phyloP scores from a whole-genome alignment of 177 flowering plant genomes.

The Vitis hybrid region DNA sequence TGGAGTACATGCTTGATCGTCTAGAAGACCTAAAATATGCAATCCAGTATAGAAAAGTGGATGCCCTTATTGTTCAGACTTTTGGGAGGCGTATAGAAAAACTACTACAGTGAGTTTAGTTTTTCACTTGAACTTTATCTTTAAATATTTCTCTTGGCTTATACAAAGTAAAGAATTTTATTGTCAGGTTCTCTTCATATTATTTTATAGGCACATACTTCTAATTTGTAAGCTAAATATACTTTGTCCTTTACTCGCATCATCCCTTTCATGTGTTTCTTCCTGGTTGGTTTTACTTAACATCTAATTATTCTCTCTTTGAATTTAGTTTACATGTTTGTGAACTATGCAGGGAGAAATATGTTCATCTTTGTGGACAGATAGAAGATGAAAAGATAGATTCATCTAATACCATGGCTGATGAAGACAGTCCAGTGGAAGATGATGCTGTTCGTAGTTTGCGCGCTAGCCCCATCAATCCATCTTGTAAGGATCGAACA shows the following conservation, averaged over 20 bases:
- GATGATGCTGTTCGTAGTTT: constrained; percentile 72
- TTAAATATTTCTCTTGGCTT: neutral
- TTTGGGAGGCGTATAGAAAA: constrained; percentile 98
- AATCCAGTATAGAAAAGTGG: constrained; percentile 84
- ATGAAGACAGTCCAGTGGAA: constrained; percentile 74
- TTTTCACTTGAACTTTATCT: neutral
- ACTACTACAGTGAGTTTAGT: constrained; percentile 77
- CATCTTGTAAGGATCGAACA: constrained; percentile 76
- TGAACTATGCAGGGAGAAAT: constrained; percentile 75
- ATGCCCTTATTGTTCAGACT: constrained; percentile 94
- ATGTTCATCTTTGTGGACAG: constrained; percentile 78
- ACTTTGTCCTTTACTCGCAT: neutral
- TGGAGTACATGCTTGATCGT: constrained; percentile 72
- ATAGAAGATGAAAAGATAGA: constrained; percentile 81
- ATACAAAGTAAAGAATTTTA: neutral
- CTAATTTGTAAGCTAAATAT: neutral
- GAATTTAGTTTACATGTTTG: constrained; percentile 7
- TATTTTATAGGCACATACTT: neutral
- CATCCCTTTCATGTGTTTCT: neutral
- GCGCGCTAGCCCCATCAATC: constrained; percentile 75
- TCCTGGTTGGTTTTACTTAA: neutral
- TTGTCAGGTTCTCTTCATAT: too few species aligned
- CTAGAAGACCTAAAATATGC: constrained; percentile 85
- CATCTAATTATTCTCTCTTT: constrained; percentile 1
- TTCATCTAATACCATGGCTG: constrained; percentile 52